Evolutionary conservation across 148 eudicot species (phyloP), one percentile per base, ranked within the genome.

Genomic region (Cornus florida): DNA sequence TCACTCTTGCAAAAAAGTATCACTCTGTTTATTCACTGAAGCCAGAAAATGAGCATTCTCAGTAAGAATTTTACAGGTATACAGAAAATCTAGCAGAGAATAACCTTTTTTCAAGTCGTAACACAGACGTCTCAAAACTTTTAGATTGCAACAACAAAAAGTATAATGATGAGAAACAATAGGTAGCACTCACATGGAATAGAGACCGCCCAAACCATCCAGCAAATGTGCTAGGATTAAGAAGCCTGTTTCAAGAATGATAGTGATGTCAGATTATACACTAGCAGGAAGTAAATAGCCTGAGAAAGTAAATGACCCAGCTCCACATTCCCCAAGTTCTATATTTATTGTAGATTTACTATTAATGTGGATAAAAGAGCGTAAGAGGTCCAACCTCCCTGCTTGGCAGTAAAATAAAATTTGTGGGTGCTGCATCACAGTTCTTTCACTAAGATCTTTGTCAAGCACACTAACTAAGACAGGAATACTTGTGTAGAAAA

Each of bases 191-290:
- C 77, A 96, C 99, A 81, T 96, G 99, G 81, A 89, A 96, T 74
- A 96, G 91, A 74, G 99, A 90, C 62, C 97, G 93, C 72, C 99
- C 98, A 80, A 96, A 96, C 99, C 99, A 96, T 78, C 99, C 98
- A 84, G 99, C 99, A 85, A 96, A 96, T 56, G 98, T 96, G 86
- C 94, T 92, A 75, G 98, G 98, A 78, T 93, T 96, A 75, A 96
- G 88, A 87, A 96, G 89, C 89, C 99, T 96, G 94, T 64, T 79
- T 60, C 78, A 85, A 78, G 84, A 82, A 77, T 16, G n/a, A 81
- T 3, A 43, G 67, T 67, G 73, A 71, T 17, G 70, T 50, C 2
- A 69, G 68, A 53, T 71, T 16, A 71, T 23, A 32, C 10, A 76
- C 80, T 48, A 82, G 14, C 72, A 69, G 23, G 65, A 53, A 76